Evolutionary conservation across 352 stramenopile genomes (phyloP), one percentile per base, ranked within the genome.

Genomic region (Pythium monospermum): DNA sequence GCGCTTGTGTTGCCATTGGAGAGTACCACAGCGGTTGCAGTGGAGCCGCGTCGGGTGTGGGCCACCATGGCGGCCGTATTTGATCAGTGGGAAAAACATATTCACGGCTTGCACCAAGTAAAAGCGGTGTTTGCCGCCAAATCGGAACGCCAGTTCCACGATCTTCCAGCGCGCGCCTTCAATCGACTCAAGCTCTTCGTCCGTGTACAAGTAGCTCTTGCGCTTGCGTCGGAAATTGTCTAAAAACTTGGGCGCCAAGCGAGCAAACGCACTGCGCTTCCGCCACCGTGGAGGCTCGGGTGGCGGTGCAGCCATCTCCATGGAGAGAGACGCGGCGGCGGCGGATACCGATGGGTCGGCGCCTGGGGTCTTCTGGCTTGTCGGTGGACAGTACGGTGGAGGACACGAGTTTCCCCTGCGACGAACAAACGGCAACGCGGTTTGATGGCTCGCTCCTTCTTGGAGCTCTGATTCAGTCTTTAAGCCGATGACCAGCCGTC

Each of bases 1-100:
- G 25, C 83, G 78, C 48, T 94, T 94, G 64, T 94, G 83, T 49
- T 94, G 80, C 83, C 83, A 94, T 57, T 94, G 83, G 6, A 94
- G 51, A 7, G 80, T 87, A 36, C 83, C 83, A 28, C 77, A 94
- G 16, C 64, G 76, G 41, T 91, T 91, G 59, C 83, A 94, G 43
- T 91, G 76, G 18, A 94, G 68, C 16, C 78, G 64, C 19, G 83
- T 94, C 13, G 68, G 41, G 42, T 94, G 83, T 1, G 76, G 74
- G 16, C 71, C 76, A 10, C 83, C 83, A 35, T 77, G 77, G 18
- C 83, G 78, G 4, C 83, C 83, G 56, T 88, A 94, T 57, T 94
- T 94, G 28, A 77, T 57, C 36, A 94, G 44, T 18, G 80, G 78
- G 51, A 80, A 83, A 49, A 94, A 91, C 77, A 89, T 91, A 48